Conservation (phyloP, 768 basidiomycete species). For the Suillus bovinus region DNA sequence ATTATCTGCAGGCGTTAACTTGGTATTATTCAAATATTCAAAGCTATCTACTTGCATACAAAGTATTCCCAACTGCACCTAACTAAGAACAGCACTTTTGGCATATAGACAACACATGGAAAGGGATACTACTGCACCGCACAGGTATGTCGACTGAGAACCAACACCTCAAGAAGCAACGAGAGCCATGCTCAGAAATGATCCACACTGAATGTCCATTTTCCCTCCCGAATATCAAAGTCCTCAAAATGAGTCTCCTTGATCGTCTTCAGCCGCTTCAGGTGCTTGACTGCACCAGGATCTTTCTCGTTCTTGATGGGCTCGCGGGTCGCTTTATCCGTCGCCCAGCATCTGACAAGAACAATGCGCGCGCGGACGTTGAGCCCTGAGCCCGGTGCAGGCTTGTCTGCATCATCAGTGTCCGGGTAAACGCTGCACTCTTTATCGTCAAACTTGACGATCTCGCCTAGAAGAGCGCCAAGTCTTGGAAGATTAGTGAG, state of each 20-base stretch:
- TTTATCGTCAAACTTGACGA: slow-evolving; percentile 87
- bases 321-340: slow-evolving; percentile 89
- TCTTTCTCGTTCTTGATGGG: slow-evolving; percentile 82
- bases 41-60: slow-evolving; percentile 16
- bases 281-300: slow-evolving; percentile 64
- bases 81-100: slow-evolving; percentile 14
- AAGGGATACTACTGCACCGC: not conserved
- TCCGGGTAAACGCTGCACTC: slow-evolving; percentile 95
- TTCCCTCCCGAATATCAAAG: slow-evolving; percentile 79
- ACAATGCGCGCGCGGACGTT: slow-evolving; percentile 84
- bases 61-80: slow-evolving; percentile 19
- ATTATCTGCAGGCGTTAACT: too few relatives aligned
- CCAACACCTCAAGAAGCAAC: not conserved
- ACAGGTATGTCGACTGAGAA: not conserved
- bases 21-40: slow-evolving; percentile 21
- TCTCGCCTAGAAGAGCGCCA: slow-evolving; percentile 79
- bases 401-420: slow-evolving; percentile 81
- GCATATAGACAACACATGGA: slow-evolving; percentile 11
- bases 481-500: slow-evolving; percentile 83
- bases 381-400: slow-evolving; percentile 78
- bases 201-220: slow-evolving; percentile 92
- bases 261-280: slow-evolving; percentile 83
- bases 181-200: slow-evolving; percentile 63
- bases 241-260: slow-evolving; percentile 82
- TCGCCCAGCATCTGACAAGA: slow-evolving; percentile 81